Conservation (phyloP, 23 red algal species). For the Agarophyton chilense region DNA sequence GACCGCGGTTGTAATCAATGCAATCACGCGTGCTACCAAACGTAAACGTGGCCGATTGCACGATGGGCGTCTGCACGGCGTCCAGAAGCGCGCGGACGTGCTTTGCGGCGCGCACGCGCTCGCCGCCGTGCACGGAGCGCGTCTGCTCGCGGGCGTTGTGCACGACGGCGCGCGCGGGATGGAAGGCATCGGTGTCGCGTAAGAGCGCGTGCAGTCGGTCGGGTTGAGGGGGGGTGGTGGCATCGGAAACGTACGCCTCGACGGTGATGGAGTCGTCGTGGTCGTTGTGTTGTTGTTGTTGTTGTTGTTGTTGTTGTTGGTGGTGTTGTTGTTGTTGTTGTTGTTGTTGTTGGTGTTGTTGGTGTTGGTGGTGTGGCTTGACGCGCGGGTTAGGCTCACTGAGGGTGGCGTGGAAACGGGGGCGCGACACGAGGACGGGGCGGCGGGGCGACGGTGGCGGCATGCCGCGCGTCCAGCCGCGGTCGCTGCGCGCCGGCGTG, state of each 20-base stretch:
- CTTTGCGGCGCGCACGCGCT: constrained; percentile 82
- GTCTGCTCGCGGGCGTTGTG: constrained; percentile 46
- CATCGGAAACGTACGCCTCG: constrained; percentile 18
- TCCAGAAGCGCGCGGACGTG: constrained; percentile 83
- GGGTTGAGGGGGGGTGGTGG: too few species aligned
- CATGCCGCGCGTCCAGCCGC: constrained; percentile 84
- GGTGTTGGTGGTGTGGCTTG: too few species aligned
- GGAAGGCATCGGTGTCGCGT: neutral
- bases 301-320: too few species aligned
- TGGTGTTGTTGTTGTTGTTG: too few species aligned
- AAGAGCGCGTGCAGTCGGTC: neutral
- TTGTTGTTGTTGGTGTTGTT: too few species aligned
- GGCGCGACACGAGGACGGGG: neutral
- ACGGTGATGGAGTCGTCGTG: constrained; percentile 27
- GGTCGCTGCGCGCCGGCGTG: constrained; percentile 62
- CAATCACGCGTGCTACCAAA: constrained; percentile 91
- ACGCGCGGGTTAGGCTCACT: constrained; percentile 19
- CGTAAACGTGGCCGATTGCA: constrained; percentile 91
- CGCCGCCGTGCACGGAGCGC: constrained; percentile 93
- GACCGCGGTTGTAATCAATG: constrained; percentile 94
- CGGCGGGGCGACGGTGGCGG: constrained; percentile 42
- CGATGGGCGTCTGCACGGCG: constrained; percentile 90
- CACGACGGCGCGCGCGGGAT: neutral
- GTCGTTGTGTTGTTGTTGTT: too few species aligned
- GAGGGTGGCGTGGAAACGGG: constrained; percentile 31